A percentile compares a stretch with the other conserved stretches of the same genome.
Evolutionary conservation across 352 stramenopile genomes (phyloP).

Genomic region (Globisporangium solare): DNA sequence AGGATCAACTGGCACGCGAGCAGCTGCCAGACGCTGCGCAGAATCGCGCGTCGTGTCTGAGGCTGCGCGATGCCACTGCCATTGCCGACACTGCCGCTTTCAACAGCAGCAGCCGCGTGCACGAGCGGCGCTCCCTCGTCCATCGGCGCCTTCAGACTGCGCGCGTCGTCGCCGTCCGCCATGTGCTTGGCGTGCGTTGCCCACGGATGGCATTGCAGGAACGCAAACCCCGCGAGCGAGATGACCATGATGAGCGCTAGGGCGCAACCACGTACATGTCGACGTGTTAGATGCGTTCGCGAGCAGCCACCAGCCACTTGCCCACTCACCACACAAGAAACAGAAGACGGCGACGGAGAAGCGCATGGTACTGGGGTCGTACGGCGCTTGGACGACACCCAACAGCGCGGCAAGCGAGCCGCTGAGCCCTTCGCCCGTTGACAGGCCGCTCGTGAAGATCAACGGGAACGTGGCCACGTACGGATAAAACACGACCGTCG

Average conservation of each 20-base stretch:
- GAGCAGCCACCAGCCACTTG: no score
- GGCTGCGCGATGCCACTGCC: conserved; percentile 7
- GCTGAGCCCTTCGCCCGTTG: conserved; percentile 62
- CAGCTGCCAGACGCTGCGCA: conserved; percentile 43
- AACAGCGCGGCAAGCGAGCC: conserved; percentile 53
- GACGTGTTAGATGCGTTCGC: no score
- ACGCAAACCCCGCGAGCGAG: conserved; percentile 46
- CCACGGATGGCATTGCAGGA: conserved; percentile 48
- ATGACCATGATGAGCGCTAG: conserved; percentile 47
- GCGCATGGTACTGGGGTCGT: conserved; percentile 28
- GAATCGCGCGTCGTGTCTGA: conserved; percentile 16
- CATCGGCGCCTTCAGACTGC: not conserved
- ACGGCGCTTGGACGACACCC: conserved; percentile 53
- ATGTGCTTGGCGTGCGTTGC: conserved; percentile 11
- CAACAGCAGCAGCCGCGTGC: not conserved
- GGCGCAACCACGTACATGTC: not conserved
- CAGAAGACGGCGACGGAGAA: conserved; percentile 64
- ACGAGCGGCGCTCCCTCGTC: conserved; percentile 30
- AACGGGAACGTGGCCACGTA: conserved; percentile 60
- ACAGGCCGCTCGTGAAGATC: conserved; percentile 58
- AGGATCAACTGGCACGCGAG: conserved; percentile 51
- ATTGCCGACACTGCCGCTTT: conserved; percentile 2
- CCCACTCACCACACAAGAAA: conserved; percentile 41
- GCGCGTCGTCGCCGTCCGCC: not conserved
- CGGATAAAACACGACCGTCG: conserved; percentile 69